Conservation (phyloP, 768 basidiomycete species). For the Boletus rubescentipes region DNA sequence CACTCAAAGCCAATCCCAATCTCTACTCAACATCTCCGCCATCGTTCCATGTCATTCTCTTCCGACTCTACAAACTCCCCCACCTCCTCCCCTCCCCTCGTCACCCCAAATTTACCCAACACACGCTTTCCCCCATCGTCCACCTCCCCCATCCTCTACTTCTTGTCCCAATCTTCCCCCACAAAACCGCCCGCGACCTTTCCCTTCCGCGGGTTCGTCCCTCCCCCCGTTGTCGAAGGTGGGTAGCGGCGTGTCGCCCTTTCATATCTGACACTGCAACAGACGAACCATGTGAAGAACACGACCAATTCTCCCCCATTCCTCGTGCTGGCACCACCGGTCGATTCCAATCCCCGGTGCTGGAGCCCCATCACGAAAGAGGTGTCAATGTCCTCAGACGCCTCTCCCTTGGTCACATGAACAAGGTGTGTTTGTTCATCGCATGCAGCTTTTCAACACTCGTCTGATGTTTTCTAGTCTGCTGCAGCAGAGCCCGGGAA, state of each 20-base stretch:
- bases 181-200: conserved; percentile 53
- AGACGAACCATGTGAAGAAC: conserved; percentile 44
- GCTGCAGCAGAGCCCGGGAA: conserved; percentile 26
- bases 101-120: conserved; percentile 45
- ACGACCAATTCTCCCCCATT: conserved; percentile 47
- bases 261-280: conserved; percentile 3
- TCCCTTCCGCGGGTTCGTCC: conserved; percentile 55
- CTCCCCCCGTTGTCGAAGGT: conserved; percentile 66
- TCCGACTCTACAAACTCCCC: conserved; percentile 57
- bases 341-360: conserved; percentile 48
- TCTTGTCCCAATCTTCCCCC: conserved; percentile 61
- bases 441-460: too few relatives aligned
- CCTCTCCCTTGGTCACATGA: conserved; percentile 65
- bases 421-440: conserved; percentile 45
- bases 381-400: conserved; percentile 71
- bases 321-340: conserved; percentile 59
- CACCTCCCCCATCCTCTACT: conserved; percentile 71
- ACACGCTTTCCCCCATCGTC: conserved; percentile 53
- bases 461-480: not conserved
- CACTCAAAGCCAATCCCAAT: conserved; percentile 71
- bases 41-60: conserved; percentile 63
- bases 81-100: conserved; percentile 50
- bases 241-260: conserved; percentile 5
- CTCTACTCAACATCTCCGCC: conserved; percentile 41
- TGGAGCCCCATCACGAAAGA: conserved; percentile 57